Base-by-base conservation (phyloP, 495 filamentous ascomycete genomes). In the Penicillium flavigenum region DNA sequence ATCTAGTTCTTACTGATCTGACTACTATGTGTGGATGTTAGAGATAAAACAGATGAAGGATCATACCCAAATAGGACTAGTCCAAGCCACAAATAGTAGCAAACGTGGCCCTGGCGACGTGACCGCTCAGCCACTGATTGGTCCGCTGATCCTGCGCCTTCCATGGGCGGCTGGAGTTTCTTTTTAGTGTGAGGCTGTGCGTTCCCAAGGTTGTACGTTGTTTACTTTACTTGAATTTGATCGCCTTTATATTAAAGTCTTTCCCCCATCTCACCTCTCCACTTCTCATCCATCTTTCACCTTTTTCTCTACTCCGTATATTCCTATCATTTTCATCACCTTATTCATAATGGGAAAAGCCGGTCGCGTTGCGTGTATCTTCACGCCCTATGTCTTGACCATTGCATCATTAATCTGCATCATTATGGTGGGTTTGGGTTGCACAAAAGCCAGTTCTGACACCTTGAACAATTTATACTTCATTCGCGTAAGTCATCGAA, bases 301-400 rank as follows among this genome's bases (percentile, higher is more conserved):
- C 11, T 36, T 16, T 26, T 44, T 54, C 44, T 39, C 41, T 27
- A 22, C 22, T 22, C 22, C 22, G 22, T 22, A 47, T 44, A 51
- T 24, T 20, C 42, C n/a, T 27, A 24, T 16, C 34, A 22, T 31
- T 19, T 9, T 6, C 17, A 43, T 22, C 31, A 41, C 12, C 47
- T 31, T 44, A 56, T 42, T 49, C 72, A 83, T 57, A 58, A 88
- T 88, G 86, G 85, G 84, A 47, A 88, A 86, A 80, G 80, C 80
- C 62, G 90, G 89, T 63, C 83, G 91, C 64, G 81, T 91, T 60
- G 75, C 86, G 62, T 95, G 90, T 75, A 91, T 94, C 77, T 81
- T 87, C 76, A 76, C 87, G 74, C 91, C 91, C 52, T 89, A 92
- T 74, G 76, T 79, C 55, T 78, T 91, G 63, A 92, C 87, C 38